A percentile compares a stretch with the other conserved stretches of the same genome.
Evolutionary conservation across 495 filamentous ascomycete species (phyloP).

Genomic region (Friedmanniomyces endolithicus): DNA sequence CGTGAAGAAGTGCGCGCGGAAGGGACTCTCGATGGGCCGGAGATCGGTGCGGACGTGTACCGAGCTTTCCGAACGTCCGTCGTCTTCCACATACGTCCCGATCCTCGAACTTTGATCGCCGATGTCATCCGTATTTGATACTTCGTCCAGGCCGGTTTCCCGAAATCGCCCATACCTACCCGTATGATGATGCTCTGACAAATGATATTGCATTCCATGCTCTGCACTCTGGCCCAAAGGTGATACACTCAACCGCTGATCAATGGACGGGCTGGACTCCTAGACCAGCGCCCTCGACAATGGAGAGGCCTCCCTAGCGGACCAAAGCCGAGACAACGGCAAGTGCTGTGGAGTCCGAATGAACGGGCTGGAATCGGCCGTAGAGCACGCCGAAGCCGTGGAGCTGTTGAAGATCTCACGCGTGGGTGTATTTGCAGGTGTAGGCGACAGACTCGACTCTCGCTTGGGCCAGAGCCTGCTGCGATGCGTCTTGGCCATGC

Average conservation of each 20-base stretch:
- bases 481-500: background rate
- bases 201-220: background rate
- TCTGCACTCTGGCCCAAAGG: background rate
- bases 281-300: slow-evolving; percentile 22
- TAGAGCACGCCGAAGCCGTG: slow-evolving; percentile 6
- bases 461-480: slow-evolving; percentile 21
- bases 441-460: slow-evolving; percentile 24
- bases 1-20: slow-evolving; percentile 4
- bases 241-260: background rate
- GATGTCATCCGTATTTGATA: background rate
- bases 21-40: slow-evolving; percentile 12
- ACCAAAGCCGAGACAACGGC: slow-evolving; percentile 16
- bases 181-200: slow-evolving; percentile 17
- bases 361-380: slow-evolving; percentile 30
- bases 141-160: background rate
- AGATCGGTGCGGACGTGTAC: background rate
- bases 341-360: slow-evolving; percentile 28
- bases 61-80: background rate
- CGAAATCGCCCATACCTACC: slow-evolving; percentile 14
- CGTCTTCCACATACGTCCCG: background rate
- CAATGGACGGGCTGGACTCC: slow-evolving; percentile 9
- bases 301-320: slow-evolving; percentile 39
- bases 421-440: slow-evolving; percentile 13
- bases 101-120: background rate
- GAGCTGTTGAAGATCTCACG: slow-evolving; percentile 19